These are phyloP conservation scores for Malassezia furfur DNA, from an alignment of 1,284 basidiomycete species.

Conservation along the genomic window DNA sequence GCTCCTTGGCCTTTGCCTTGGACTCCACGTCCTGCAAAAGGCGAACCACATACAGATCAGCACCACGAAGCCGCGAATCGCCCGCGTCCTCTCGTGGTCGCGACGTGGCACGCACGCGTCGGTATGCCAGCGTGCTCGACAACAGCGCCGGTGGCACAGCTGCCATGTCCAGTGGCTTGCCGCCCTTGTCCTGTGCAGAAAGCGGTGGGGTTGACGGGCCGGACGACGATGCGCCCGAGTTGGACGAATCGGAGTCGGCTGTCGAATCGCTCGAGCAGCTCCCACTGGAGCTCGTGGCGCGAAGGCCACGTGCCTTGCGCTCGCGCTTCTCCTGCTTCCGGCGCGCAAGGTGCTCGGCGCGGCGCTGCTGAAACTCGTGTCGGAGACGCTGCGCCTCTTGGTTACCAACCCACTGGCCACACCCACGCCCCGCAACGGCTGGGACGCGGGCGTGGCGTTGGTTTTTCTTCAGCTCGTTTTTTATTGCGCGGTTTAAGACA, in stretches of 20 bases:
- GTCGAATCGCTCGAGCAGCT: slow-evolving; percentile 3
- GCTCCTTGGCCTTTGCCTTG: slow-evolving; percentile 20
- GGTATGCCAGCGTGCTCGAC: slow-evolving; percentile 5
- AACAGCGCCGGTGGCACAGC: background rate
- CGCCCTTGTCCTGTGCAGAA: background rate
- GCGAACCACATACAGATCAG: slow-evolving; percentile 22
- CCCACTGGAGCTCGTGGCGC: slow-evolving; percentile 4
- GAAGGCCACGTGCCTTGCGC: slow-evolving; percentile 13
- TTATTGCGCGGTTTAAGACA: slow-evolving; percentile 25
- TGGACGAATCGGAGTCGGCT: background rate
- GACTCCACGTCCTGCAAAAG: slow-evolving; percentile 20
- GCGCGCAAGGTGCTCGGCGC: slow-evolving; percentile 5
- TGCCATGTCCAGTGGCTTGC: background rate
- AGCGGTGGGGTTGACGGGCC: background rate
- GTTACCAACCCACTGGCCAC: slow-evolving; percentile 12
- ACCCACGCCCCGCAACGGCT: background rate
- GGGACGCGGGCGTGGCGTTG: slow-evolving; percentile 10
- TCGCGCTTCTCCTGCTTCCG: slow-evolving; percentile 17
- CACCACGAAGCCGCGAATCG: slow-evolving; percentile 19
- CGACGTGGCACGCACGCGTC: background rate
- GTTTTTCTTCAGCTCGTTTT: slow-evolving; percentile 22
- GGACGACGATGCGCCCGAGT: slow-evolving; percentile 1
- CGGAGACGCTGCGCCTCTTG: slow-evolving; percentile 4
- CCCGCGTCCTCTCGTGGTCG: background rate
- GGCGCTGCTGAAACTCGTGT: slow-evolving; percentile 6